Percentiles rank a stretch among this genome's conserved stretches.
Conservation (phyloP, 352 stramenopile genomes). For the Globisporangium yorkense region DNA sequence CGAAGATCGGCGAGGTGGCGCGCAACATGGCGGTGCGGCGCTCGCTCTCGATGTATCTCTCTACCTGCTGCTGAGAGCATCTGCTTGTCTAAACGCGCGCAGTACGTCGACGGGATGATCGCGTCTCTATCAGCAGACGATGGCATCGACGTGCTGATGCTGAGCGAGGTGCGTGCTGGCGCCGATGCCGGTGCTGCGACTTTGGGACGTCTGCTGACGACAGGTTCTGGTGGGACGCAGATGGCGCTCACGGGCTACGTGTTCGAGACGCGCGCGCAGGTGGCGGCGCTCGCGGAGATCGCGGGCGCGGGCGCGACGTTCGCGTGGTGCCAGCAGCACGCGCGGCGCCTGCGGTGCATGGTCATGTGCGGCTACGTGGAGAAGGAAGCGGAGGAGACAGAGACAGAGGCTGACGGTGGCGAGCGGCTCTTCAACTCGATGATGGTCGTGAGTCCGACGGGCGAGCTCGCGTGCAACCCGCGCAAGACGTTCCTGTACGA, state of each 20-base stretch:
- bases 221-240: constrained; percentile 14
- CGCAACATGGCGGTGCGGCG: constrained; percentile 57
- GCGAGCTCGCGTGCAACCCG: constrained; percentile 61
- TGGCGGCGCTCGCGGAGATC: constrained; percentile 57
- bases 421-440: constrained; percentile 68
- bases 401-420: background rate
- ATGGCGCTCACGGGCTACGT: constrained; percentile 85
- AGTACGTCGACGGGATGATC: constrained; percentile 71
- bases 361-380: constrained; percentile 74
- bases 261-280: constrained; percentile 48
- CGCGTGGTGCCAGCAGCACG: constrained; percentile 60
- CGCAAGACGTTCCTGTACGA: constrained; percentile 84
- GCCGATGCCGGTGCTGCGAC: too few relatives aligned
- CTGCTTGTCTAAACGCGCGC: background rate
- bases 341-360: constrained; percentile 50
- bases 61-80: background rate
- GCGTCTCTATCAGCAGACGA: constrained; percentile 32
- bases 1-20: constrained; percentile 57
- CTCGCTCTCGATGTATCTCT: background rate
- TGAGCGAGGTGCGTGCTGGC: constrained; percentile 40
- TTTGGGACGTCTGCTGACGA: constrained; percentile 2
- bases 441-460: constrained; percentile 67
- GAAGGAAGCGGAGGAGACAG: constrained; percentile 12
- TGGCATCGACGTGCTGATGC: constrained; percentile 64
- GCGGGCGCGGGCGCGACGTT: constrained; percentile 51